Evolutionary conservation across 345 rosid genomes (phyloP).

Genomic region (Murraya koenigii): DNA sequence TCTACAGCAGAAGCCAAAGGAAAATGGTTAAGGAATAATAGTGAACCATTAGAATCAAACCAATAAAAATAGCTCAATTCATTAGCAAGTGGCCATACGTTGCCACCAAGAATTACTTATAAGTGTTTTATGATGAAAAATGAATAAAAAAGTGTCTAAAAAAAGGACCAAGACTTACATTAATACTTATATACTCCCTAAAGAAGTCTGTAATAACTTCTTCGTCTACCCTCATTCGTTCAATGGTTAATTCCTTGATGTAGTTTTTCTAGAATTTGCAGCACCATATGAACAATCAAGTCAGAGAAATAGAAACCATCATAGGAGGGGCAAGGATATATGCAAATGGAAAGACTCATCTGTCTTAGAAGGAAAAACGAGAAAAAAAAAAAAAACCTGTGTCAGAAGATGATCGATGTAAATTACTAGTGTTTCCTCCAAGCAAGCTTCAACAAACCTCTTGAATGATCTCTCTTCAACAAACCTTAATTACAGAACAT

Average conservation of each 20-base stretch:
- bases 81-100: background rate
- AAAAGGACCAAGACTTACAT: constrained; percentile 51
- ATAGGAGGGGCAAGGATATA: constrained; percentile 9
- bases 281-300: constrained; percentile 9
- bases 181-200: constrained; percentile 84
- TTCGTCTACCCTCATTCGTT: constrained; percentile 93
- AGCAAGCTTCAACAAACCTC: constrained; percentile 92
- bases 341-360: constrained; percentile 1
- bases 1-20: constrained; percentile 42
- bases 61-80: background rate
- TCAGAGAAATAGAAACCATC: constrained; percentile 3
- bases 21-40: background rate
- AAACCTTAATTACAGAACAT: constrained; percentile 55
- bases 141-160: background rate
- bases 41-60: background rate
- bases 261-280: constrained; percentile 63
- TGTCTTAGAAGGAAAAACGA: background rate
- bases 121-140: background rate
- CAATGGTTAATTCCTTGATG: constrained; percentile 96
- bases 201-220: constrained; percentile 96
- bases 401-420: constrained; percentile 88
- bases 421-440: constrained; percentile 86
- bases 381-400: constrained; percentile 53
- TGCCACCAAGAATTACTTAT: background rate
- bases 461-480: constrained; percentile 94